A percentile compares a stretch with the other conserved stretches of the same genome.
Conservation (phyloP, 2,329 filamentous ascomycete species). For the Sarocladium brachiariae region DNA sequence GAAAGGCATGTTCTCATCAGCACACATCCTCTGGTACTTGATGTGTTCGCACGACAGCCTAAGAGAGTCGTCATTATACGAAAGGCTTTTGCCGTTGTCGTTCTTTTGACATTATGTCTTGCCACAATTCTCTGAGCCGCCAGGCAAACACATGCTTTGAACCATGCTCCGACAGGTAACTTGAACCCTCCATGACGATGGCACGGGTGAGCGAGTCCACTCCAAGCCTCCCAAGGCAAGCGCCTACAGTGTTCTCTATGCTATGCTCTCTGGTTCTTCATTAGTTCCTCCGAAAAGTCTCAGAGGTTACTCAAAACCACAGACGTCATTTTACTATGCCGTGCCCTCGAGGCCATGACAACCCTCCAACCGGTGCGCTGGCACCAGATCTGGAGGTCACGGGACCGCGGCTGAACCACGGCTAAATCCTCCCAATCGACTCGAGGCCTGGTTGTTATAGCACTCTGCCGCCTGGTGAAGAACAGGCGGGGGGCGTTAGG, state of each 20-base stretch:
- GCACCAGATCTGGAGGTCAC: not conserved
- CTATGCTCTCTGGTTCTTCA: not conserved
- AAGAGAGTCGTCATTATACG: not conserved
- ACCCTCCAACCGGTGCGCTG: not conserved
- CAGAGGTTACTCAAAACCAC: not conserved
- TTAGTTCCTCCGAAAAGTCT: not conserved
- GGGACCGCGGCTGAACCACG: conserved; percentile 1
- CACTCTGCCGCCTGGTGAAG: not conserved
- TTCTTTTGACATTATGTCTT: not conserved
- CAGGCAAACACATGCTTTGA: not conserved
- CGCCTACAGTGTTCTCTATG: not conserved
- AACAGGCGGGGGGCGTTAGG: not conserved
- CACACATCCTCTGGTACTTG: not conserved
- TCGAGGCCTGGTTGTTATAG: not conserved
- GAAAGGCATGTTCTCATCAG: conserved; percentile 1
- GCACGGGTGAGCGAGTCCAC: not conserved
- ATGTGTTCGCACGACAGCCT: not conserved
- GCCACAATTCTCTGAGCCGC: not conserved
- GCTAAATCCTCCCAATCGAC: not conserved
- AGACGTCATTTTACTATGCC: not conserved
- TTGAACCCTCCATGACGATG: not conserved
- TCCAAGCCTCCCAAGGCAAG: not conserved
- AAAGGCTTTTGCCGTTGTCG: not conserved
- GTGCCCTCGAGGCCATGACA: not conserved
- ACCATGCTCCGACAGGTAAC: not conserved